Evolutionary conservation across 164 flowering plant genomes (phyloP).

Genomic region (Annona cherimola): DNA sequence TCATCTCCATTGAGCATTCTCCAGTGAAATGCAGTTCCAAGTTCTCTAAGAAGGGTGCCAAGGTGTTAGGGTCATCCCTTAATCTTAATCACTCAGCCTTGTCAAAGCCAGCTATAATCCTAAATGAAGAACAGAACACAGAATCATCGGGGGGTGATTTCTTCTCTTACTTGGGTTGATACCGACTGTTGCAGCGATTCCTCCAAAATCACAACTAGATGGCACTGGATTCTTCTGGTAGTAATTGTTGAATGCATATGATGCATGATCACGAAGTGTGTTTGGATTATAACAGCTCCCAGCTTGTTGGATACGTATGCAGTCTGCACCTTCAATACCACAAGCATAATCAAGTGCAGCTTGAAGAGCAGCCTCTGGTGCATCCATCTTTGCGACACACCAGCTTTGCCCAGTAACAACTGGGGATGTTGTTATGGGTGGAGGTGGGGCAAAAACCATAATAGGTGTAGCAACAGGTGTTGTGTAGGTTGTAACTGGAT

Average conservation of each 20-base stretch:
- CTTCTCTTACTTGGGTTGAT: slow-evolving; percentile 78
- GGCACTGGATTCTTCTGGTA: slow-evolving; percentile 72
- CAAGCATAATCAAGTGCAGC: slow-evolving; percentile 89
- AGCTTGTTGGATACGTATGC: slow-evolving; percentile 66
- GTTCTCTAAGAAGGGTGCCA: too few species aligned
- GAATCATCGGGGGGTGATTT: neutral
- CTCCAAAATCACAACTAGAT: slow-evolving; percentile 87
- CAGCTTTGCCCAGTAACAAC: slow-evolving; percentile 64
- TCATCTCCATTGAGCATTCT: neutral
- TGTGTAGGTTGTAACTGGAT: slow-evolving; percentile 10
- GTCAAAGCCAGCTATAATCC: neutral
- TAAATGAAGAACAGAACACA: neutral
- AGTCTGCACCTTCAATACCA: slow-evolving; percentile 81
- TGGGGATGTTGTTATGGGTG: slow-evolving; percentile 39
- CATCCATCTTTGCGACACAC: slow-evolving; percentile 80
- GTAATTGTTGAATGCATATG: slow-evolving; percentile 89
- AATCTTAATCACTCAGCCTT: neutral
- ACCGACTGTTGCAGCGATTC: slow-evolving; percentile 50
- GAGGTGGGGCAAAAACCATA: slow-evolving; percentile 36
- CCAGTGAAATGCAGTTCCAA: neutral
- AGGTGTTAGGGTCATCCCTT: neutral
- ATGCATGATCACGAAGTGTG: slow-evolving; percentile 73
- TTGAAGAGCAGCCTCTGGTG: slow-evolving; percentile 44
- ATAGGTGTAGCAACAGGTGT: slow-evolving; percentile 27
- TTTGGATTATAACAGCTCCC: slow-evolving; percentile 75